A percentile compares a stretch with the other conserved stretches of the same genome.
phyloP scores from a whole-genome alignment of 2,329 filamentous ascomycete species.

The Monilinia laxa region DNA sequence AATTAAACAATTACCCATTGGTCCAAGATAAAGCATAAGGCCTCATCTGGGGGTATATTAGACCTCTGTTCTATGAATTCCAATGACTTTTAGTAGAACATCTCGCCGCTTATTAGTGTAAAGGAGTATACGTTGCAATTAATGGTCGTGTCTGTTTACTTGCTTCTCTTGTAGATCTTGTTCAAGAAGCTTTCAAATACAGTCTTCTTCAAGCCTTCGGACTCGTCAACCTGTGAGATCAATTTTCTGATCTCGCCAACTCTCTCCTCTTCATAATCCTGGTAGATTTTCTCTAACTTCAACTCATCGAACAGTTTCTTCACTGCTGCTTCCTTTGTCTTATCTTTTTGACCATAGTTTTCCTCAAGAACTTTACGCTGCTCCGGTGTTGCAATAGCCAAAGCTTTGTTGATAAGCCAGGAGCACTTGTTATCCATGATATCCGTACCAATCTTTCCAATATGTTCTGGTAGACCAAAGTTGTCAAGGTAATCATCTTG shows the following conservation, averaged over 20 bases:
- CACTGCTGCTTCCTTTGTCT: slow-evolving; percentile 75
- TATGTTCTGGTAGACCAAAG: slow-evolving; percentile 86
- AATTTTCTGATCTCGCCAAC: slow-evolving; percentile 73
- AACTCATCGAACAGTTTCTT: slow-evolving; percentile 89
- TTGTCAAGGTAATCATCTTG: slow-evolving; percentile 99
- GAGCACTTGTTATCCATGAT: slow-evolving; percentile 99
- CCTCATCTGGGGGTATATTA: slow-evolving; percentile 14
- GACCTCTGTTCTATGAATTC: slow-evolving; percentile 4
- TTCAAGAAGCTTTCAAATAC: slow-evolving; percentile 86
- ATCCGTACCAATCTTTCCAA: slow-evolving; percentile 98
- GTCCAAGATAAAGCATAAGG: neutral
- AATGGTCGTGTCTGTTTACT: slow-evolving; percentile 54
- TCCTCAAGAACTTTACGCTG: slow-evolving; percentile 86
- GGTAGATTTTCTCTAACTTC: slow-evolving; percentile 77
- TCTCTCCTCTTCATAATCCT: slow-evolving; percentile 84
- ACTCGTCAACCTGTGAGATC: slow-evolving; percentile 82
- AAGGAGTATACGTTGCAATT: neutral
- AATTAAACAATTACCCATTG: slow-evolving; percentile 8
- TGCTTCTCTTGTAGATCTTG: slow-evolving; percentile 99
- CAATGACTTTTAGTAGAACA: slow-evolving; percentile 6
- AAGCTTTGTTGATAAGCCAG: slow-evolving; percentile 94
- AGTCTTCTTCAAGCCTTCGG: slow-evolving; percentile 81
- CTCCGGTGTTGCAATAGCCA: slow-evolving; percentile 75
- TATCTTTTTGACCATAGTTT: slow-evolving; percentile 93
- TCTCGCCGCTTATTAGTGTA: slow-evolving; percentile 8